Percentiles rank a stretch among this genome's conserved stretches.
Conservation (phyloP, 2,329 filamentous ascomycete species). For the Exutisphaerella laricina region DNA sequence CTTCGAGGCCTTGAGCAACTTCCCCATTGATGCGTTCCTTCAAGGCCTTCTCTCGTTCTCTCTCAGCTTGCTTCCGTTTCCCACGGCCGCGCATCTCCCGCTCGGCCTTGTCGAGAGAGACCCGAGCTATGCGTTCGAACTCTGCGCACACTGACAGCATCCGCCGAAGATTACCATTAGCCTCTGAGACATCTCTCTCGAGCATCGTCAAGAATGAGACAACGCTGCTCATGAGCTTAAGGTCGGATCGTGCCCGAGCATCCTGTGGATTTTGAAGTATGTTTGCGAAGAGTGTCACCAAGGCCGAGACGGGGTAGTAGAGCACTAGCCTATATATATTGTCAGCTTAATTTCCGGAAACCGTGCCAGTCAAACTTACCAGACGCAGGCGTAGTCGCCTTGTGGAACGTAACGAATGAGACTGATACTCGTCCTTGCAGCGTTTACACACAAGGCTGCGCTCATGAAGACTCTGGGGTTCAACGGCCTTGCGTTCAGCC, state of each 20-base stretch:
- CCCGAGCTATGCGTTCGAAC: constrained; percentile 87
- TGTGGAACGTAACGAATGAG: constrained; percentile 94
- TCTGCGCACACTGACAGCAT: constrained; percentile 95
- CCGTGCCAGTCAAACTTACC: constrained; percentile 51
- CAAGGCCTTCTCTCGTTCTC: constrained; percentile 34
- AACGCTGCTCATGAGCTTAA: constrained; percentile 85
- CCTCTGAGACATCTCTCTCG: constrained; percentile 57
- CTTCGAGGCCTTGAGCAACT: constrained; percentile 27
- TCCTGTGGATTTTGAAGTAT: constrained; percentile 94
- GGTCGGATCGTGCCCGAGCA: constrained; percentile 77
- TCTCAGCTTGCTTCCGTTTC: constrained; percentile 73
- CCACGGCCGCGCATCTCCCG: constrained; percentile 72
- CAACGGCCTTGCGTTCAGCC: constrained; percentile 79
- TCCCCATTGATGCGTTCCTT: constrained; percentile 23
- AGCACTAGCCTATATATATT: constrained; percentile 64
- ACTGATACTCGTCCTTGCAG: constrained; percentile 86
- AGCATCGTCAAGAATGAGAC: constrained; percentile 88
- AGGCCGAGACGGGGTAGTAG: constrained; percentile 92
- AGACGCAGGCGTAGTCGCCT: constrained; percentile 90
- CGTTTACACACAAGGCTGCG: constrained; percentile 84
- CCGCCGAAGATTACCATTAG: constrained; percentile 78
- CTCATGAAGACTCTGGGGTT: constrained; percentile 95
- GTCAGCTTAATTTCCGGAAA: background rate
- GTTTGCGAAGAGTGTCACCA: constrained; percentile 93
- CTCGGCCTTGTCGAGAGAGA: constrained; percentile 86